phyloP scores from a whole-genome alignment of 2,329 filamentous ascomycete species.

The Ophioceras dolichostomum region DNA sequence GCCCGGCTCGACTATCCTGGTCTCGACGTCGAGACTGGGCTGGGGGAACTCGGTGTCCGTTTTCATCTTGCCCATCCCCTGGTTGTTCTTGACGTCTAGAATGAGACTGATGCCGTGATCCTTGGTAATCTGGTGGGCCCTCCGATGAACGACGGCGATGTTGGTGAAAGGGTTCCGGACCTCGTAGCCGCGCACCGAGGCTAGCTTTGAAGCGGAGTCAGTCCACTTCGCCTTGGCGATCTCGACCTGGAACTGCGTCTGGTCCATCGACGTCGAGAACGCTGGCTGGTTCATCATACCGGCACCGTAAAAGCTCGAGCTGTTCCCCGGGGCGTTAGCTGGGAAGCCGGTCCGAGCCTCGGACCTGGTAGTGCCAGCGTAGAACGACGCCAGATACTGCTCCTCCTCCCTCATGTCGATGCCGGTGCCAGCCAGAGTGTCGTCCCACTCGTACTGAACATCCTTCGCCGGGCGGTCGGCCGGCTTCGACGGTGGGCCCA shows the following conservation, averaged over 20 bases:
- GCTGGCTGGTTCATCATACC: slow-evolving; percentile 54
- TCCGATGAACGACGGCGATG: slow-evolving; percentile 47
- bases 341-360: slow-evolving; percentile 41
- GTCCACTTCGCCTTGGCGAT: slow-evolving; percentile 54
- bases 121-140: slow-evolving; percentile 42
- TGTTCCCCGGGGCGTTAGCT: slow-evolving; percentile 40
- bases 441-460: slow-evolving; percentile 62
- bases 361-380: slow-evolving; percentile 30
- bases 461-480: slow-evolving; percentile 51
- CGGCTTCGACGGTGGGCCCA: slow-evolving; percentile 49
- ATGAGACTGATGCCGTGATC: slow-evolving; percentile 46
- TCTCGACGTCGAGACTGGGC: slow-evolving; percentile 40
- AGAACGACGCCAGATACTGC: slow-evolving; percentile 61
- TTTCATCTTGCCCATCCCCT: slow-evolving; percentile 34
- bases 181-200: slow-evolving; percentile 51
- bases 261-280: slow-evolving; percentile 30
- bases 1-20: slow-evolving; percentile 46
- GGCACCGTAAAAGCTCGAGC: slow-evolving; percentile 49
- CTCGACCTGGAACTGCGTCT: slow-evolving; percentile 55
- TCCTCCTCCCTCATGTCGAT: slow-evolving; percentile 83
- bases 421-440: slow-evolving; percentile 73
- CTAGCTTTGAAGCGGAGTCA: slow-evolving; percentile 49
- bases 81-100: slow-evolving; percentile 37
- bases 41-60: slow-evolving; percentile 34
- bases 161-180: slow-evolving; percentile 62